Base-by-base conservation (phyloP, 1,284 basidiomycete species). In the Crepidotus sp. region DNA sequence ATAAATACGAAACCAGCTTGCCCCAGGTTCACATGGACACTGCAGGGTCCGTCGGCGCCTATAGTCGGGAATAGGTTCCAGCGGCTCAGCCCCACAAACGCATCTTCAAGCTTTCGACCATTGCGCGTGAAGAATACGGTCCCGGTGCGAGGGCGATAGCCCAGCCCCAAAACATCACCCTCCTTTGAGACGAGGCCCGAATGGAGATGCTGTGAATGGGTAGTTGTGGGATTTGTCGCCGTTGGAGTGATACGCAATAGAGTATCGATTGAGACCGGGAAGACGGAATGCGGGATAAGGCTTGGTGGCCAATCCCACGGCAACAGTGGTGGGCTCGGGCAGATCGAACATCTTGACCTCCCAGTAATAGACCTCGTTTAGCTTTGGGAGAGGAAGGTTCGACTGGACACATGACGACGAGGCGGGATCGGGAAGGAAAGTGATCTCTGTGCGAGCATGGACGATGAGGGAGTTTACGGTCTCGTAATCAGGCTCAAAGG, bases 161-260 rank as follows among this genome's bases (percentile, higher is more conserved):
- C 93, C 21, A 97, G 76, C 26, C 94, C 93, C 22, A 97, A 72
- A 0, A 95, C 89, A 59, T 97, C 93, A 21, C 96, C 95, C 61
- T 98, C 93, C 52, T 88, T n/a, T 87, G 41, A 98, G 73, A 0
- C 74, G 63, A 2, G 91, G 80, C 3, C 94, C 93, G 59, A 93
- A 95, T 1, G 91, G 79, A 4, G 83, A 69, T 0, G 88, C 74
- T 9, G 90, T 89, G 65, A 98, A 98, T 0, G 96, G 96, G 63
- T 88, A 97, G 61, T 98, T 97, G 70, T 96, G 87, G 18, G 88
- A 93, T 65, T 96, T 97, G 70, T 96, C 95, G 40, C 96, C 96
- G 58, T 87, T 93, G 9, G 92, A 94, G 58, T 95, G 92, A 63
- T 97, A 98, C 40, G 90, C 95, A 42, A 98, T 81, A n/a, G 94